Conservation (phyloP, 2,329 filamentous ascomycete genomes). For the Colletotrichum cordylinicola region DNA sequence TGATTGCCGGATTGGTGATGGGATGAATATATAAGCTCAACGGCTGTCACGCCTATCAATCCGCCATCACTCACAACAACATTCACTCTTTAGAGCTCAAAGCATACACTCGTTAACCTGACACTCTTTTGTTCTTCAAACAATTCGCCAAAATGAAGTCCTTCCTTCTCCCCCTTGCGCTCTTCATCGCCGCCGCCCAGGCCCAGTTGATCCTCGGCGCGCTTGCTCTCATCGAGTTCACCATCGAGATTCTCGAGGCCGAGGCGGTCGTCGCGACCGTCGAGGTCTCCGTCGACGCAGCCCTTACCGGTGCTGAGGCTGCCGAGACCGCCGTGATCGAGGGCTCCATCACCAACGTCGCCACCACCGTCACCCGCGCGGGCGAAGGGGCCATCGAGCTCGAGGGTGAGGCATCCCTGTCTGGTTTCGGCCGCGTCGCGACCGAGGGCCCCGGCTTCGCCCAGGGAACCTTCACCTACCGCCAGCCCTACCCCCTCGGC, state of each 20-base stretch:
- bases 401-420: not conserved
- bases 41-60: not conserved
- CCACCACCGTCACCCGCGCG: not conserved
- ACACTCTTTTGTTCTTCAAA: fast-evolving
- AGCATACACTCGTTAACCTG: not conserved
- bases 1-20: not conserved
- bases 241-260: not conserved
- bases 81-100: not conserved
- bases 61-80: not conserved
- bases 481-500: not conserved
- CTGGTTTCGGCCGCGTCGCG: not conserved
- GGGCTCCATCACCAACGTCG: not conserved
- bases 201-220: not conserved
- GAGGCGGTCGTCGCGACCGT: not conserved
- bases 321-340: not conserved
- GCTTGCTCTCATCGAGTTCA: not conserved
- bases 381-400: not conserved
- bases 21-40: not conserved
- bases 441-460: not conserved
- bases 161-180: not conserved
- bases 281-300: not conserved
- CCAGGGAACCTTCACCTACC: not conserved
- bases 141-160: not conserved
- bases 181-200: not conserved
- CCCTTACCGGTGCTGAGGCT: not conserved